Evolutionary conservation across 768 basidiomycete genomes (phyloP), one percentile per base, ranked within the genome.

Genomic region (Boletus coccyginus): DNA sequence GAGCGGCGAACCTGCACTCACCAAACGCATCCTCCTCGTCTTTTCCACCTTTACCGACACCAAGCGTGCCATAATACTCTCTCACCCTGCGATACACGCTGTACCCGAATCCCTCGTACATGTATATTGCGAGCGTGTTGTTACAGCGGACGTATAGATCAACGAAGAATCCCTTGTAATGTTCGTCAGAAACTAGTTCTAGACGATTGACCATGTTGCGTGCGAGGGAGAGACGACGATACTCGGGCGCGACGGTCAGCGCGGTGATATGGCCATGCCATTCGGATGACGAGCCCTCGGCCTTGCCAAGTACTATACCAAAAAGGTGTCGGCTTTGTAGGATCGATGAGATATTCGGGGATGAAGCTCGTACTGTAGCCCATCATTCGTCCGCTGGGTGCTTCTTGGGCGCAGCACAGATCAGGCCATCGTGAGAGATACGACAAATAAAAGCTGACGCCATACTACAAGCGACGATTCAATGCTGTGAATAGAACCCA

Each of bases 181-280:
- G 80, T 56, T 85, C 80, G 69, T 94, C 88, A 1, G 92, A 92
- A 9, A 93, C 87, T 62, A 81, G 78, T 71, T 98, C 96, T 44
- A 99, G 87, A 46, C 90, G 78, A 59, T 77, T 69, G 84, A 96
- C 92, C 83, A 98, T 88, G 69, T 83, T 86, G 62, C 86, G 83
- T 0, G 93, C 96, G 44, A 98, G 85, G 2, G 85, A 85, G 3
- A 98, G 81, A 3, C 91, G 87, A 41, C 97, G 89, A 72, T 92
- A 97, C 64, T 92, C 87, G 13, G 97, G 97, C 0, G 94, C 90
- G 52, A 99, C 94, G 7, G 94, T 93, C 48, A 99, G 77, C 0
- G 95, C 95, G 1, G 96, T 98, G 65, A 98, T 87, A 66, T 98
- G 97, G 0, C 94, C 96, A 65, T 94, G 93, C 85, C 90, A 93